phyloP scores from a whole-genome alignment of 805 yeast species.

The Wickerhamomyces mucosus region DNA sequence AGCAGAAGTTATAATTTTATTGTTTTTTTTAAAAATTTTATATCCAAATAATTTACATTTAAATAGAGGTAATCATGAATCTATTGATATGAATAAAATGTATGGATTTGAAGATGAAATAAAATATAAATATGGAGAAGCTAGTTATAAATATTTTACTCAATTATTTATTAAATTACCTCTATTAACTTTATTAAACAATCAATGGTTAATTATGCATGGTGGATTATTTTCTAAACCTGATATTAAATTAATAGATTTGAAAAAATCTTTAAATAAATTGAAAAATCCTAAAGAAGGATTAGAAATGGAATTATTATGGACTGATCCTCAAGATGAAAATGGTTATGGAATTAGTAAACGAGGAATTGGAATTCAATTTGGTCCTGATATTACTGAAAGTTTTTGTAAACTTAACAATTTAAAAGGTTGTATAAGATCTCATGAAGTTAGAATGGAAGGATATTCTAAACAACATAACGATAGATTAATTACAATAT shows the following conservation, averaged over 20 bases:
- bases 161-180: slow-evolving; percentile 85
- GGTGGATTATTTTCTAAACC: slow-evolving; percentile 90
- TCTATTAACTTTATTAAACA: slow-evolving; percentile 71
- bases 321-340: slow-evolving; percentile 90
- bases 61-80: slow-evolving; percentile 96
- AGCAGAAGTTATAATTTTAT: slow-evolving; percentile 82
- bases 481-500: slow-evolving; percentile 84
- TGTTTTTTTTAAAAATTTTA: slow-evolving; percentile 67
- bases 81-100: slow-evolving; percentile 91
- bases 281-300: slow-evolving; percentile 88
- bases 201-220: slow-evolving; percentile 81
- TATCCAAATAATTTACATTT: slow-evolving; percentile 63
- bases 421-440: slow-evolving; percentile 73
- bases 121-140: slow-evolving; percentile 77
- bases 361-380: slow-evolving; percentile 92
- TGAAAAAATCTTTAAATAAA: slow-evolving; percentile 63
- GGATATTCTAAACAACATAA: slow-evolving; percentile 87
- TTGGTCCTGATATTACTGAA: slow-evolving; percentile 92
- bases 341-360: slow-evolving; percentile 81
- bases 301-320: slow-evolving; percentile 87
- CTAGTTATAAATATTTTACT: slow-evolving; percentile 71
- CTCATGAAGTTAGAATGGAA: slow-evolving; percentile 90
- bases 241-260: slow-evolving; percentile 59
- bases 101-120: slow-evolving; percentile 97
- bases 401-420: slow-evolving; percentile 64